Percentiles rank a stretch among this genome's conserved stretches.
These are phyloP conservation scores for Fusarium keratoplasticum DNA, from an alignment of 2,329 filamentous ascomycete species.

Conservation along the genomic window DNA sequence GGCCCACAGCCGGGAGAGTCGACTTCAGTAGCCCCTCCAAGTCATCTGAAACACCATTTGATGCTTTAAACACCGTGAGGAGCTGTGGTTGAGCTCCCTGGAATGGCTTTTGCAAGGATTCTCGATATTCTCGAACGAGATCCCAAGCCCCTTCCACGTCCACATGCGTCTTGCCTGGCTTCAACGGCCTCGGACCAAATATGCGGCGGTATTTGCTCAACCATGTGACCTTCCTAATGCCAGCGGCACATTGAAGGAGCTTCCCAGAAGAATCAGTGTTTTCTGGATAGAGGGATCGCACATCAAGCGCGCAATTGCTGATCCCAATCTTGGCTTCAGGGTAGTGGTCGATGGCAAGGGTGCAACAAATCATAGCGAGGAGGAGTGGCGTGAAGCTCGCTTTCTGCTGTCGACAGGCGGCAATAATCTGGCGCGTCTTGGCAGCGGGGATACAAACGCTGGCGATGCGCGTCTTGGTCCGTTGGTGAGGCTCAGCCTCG, in stretches of 20 bases:
- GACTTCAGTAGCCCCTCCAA: slow-evolving; percentile 10
- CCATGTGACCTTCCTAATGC: slow-evolving; percentile 5
- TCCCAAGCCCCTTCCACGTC: slow-evolving; percentile 9
- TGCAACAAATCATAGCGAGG: slow-evolving; percentile 13
- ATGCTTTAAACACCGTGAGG: slow-evolving; percentile 1
- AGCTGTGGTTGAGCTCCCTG: not conserved
- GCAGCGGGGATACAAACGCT: slow-evolving; percentile 19
- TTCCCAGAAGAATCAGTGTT: not conserved
- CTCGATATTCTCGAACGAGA: slow-evolving; percentile 11
- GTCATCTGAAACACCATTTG: slow-evolving; percentile 12
- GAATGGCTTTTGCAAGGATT: not conserved
- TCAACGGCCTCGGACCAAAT: not conserved
- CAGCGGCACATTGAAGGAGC: slow-evolving; percentile 7
- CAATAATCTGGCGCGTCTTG: slow-evolving; percentile 13
- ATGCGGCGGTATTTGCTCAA: slow-evolving; percentile 4
- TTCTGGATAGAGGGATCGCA: slow-evolving; percentile 7
- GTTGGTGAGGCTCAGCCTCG: not conserved
- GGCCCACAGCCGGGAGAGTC: slow-evolving; percentile 14
- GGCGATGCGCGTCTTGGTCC: slow-evolving; percentile 15
- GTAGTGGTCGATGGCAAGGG: slow-evolving; percentile 36
- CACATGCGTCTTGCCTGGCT: not conserved
- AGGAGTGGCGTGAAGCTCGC: slow-evolving; percentile 42
- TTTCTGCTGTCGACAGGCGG: slow-evolving; percentile 31
- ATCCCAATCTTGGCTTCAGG: slow-evolving; percentile 36
- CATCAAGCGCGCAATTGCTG: slow-evolving; percentile 18